phyloP scores from a whole-genome alignment of 306 rosid genomes.

The Vigna unguiculata region DNA sequence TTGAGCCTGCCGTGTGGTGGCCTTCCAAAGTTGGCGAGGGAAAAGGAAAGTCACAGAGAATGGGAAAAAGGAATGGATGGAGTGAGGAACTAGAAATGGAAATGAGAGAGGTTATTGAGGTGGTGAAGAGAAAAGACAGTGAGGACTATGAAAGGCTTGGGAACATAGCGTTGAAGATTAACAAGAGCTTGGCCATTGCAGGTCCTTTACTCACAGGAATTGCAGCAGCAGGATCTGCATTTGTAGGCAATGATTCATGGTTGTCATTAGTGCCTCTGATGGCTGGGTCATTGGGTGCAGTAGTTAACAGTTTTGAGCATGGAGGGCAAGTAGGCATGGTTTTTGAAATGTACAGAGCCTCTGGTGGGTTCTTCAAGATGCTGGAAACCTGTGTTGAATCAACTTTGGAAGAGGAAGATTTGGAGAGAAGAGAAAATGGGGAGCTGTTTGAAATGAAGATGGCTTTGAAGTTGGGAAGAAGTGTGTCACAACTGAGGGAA shows the following conservation, averaged over 20 bases:
- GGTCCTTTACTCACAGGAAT: conserved; percentile 80
- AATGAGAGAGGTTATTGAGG: conserved; percentile 63
- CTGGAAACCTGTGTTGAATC: conserved; percentile 57
- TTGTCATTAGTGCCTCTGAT: conserved; percentile 49
- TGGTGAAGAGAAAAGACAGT: conserved; percentile 60
- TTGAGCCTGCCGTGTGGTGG: conserved; percentile 87
- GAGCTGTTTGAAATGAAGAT: conserved; percentile 62
- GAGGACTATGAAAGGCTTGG: conserved; percentile 80
- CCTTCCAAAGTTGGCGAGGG: neutral
- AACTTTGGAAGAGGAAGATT: conserved; percentile 55
- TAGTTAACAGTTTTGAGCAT: conserved; percentile 62
- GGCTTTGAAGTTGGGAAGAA: conserved; percentile 76
- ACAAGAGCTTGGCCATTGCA: conserved; percentile 65
- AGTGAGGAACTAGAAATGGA: conserved; percentile 59
- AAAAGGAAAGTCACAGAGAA: conserved; percentile 8
- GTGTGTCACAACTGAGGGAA: conserved; percentile 58
- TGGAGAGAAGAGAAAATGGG: conserved; percentile 74
- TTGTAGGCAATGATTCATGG: conserved; percentile 52
- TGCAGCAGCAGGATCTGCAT: conserved; percentile 64
- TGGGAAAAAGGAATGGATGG: conserved; percentile 61
- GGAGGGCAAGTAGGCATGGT: conserved; percentile 83
- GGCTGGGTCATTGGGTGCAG: conserved; percentile 66
- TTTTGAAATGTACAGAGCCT: conserved; percentile 69
- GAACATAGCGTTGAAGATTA: conserved; percentile 58
- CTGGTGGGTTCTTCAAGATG: conserved; percentile 60